A percentile compares a stretch with the other conserved stretches of the same genome.
Conservation (phyloP, 345 rosid genomes). For the Carallia pectinifolia region DNA sequence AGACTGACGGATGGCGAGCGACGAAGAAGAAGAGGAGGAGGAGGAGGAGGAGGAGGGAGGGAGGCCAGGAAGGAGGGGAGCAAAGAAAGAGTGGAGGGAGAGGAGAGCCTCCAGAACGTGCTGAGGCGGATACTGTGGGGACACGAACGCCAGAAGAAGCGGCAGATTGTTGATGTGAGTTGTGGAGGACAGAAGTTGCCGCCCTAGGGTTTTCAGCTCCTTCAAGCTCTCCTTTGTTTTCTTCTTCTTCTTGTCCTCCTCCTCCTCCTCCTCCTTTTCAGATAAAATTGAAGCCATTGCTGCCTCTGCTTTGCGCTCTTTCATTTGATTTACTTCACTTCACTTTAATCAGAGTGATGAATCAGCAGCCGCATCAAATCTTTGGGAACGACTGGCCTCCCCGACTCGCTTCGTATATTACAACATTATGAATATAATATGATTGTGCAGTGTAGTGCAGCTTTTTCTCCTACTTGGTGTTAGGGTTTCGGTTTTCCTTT, state of each 20-base stretch:
- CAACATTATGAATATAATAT: too few relatives aligned
- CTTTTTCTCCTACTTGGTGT: too few relatives aligned
- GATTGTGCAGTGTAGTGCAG: too few relatives aligned
- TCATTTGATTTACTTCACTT: too few relatives aligned
- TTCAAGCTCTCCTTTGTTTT: constrained; percentile 32
- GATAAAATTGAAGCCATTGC: not conserved
- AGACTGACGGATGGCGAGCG: constrained; percentile 64
- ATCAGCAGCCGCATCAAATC: too few relatives aligned
- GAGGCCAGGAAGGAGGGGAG: constrained; percentile 70
- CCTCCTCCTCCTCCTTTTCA: too few relatives aligned
- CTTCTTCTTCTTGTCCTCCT: not conserved
- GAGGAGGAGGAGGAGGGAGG: constrained; percentile 41
- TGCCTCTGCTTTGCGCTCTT: too few relatives aligned
- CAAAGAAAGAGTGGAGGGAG: constrained; percentile 88
- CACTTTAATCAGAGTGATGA: too few relatives aligned
- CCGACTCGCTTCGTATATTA: too few relatives aligned
- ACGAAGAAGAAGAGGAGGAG: constrained; percentile 88
- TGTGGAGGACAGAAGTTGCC: constrained; percentile 71
- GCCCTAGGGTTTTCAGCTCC: constrained; percentile 63
- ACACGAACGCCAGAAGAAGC: constrained; percentile 61
- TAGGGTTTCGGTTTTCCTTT: too few relatives aligned
- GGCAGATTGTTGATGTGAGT: constrained; percentile 78
- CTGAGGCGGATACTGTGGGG: constrained; percentile 60
- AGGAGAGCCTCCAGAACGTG: constrained; percentile 74
- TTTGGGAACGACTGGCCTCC: too few relatives aligned